These are phyloP conservation scores for Aspergillus caelatus DNA, from an alignment of 2,329 filamentous ascomycete species.

Conservation along the genomic window DNA sequence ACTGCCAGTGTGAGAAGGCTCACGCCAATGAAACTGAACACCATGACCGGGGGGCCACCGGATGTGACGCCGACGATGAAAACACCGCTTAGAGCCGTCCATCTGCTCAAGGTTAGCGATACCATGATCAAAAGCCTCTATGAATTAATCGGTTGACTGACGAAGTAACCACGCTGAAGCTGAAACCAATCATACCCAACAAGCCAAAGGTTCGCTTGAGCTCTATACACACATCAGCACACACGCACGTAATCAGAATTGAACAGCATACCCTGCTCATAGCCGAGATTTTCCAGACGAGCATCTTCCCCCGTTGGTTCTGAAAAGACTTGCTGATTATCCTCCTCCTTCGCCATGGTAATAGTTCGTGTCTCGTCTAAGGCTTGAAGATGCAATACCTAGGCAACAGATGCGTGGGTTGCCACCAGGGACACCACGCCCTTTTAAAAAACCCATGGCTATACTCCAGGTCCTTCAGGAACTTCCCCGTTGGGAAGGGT, in stretches of 20 bases:
- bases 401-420: background rate
- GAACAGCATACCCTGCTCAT: slow-evolving; percentile 40
- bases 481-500: background rate
- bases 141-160: slow-evolving; percentile 14
- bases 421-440: background rate
- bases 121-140: accelerated
- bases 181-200: slow-evolving; percentile 62
- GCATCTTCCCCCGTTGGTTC: slow-evolving; percentile 34
- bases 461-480: background rate
- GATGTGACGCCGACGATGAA: slow-evolving; percentile 59
- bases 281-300: slow-evolving; percentile 41
- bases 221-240: slow-evolving; percentile 39
- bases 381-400: background rate
- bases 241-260: background rate
- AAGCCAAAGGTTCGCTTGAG: slow-evolving; percentile 60
- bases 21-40: slow-evolving; percentile 60
- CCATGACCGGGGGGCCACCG: slow-evolving; percentile 62
- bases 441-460: background rate
- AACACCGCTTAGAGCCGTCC: slow-evolving; percentile 60
- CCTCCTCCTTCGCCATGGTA: slow-evolving; percentile 31
- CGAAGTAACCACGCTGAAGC: slow-evolving; percentile 61
- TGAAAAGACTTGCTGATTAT: slow-evolving; percentile 25
- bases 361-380: background rate
- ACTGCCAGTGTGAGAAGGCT: slow-evolving; percentile 56
- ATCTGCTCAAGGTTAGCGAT: slow-evolving; percentile 34